Evolutionary conservation across 345 rosid species (phyloP).

Genomic region (Salix caprea): DNA sequence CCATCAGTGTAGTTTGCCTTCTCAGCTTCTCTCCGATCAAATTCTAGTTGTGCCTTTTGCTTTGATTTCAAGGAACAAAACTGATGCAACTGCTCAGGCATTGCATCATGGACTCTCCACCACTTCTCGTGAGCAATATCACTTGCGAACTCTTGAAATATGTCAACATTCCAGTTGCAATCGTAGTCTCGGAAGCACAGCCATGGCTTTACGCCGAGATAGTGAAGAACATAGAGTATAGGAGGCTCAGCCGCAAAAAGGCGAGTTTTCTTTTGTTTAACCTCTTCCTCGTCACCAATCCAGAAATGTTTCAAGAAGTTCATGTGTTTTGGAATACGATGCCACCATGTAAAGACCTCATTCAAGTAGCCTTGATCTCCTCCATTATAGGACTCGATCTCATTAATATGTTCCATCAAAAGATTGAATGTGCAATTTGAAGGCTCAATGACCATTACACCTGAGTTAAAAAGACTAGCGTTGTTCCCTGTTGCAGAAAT

Average conservation of each 20-base stretch:
- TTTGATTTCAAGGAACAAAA: slow-evolving; percentile 26
- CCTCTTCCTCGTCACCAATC: slow-evolving; percentile 27
- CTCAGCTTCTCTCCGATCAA: slow-evolving; percentile 26
- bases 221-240: slow-evolving; percentile 27
- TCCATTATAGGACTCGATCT: slow-evolving; percentile 32
- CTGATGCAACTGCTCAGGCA: slow-evolving; percentile 26
- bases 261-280: slow-evolving; percentile 22
- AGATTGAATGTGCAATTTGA: slow-evolving; percentile 33
- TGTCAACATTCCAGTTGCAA: slow-evolving; percentile 32
- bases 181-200: slow-evolving; percentile 32
- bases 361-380: slow-evolving; percentile 35
- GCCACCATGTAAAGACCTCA: slow-evolving; percentile 36
- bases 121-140: slow-evolving; percentile 28
- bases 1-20: slow-evolving; percentile 25
- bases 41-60: slow-evolving; percentile 33
- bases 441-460: slow-evolving; percentile 34
- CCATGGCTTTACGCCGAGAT: slow-evolving; percentile 35
- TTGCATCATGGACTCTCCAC: slow-evolving; percentile 32
- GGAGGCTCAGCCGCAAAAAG: slow-evolving; percentile 32
- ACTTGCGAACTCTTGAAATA: slow-evolving; percentile 28
- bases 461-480: slow-evolving; percentile 30
- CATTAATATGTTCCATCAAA: slow-evolving; percentile 29
- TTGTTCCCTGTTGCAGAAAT: slow-evolving; percentile 62
- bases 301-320: slow-evolving; percentile 37
- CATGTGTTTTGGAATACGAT: slow-evolving; percentile 27